Percentiles rank a stretch among this genome's conserved stretches.
Evolutionary conservation across 1,284 basidiomycete genomes (phyloP).

Genomic region (Lentinula novae-zelandiae): DNA sequence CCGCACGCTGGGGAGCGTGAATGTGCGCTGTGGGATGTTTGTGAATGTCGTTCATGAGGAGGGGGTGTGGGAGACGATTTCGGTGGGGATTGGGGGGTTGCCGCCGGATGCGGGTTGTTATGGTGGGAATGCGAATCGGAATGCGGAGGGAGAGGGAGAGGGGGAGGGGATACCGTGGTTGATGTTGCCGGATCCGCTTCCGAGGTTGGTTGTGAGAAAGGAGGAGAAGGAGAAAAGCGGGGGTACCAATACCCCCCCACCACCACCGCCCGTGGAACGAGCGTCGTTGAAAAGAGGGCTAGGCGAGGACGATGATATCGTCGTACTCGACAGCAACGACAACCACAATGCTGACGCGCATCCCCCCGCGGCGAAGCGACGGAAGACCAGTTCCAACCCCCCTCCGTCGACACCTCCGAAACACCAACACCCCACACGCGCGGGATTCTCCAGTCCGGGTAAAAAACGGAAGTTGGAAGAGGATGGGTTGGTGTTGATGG

Average conservation of each 20-base stretch:
- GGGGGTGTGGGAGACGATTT: constrained; percentile 69
- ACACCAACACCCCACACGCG: no score
- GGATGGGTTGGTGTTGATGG: constrained; percentile 67
- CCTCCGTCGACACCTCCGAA: constrained; percentile 7
- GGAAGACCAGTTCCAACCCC: constrained; percentile 23
- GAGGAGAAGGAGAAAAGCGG: constrained; percentile 42
- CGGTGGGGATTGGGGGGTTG: constrained; percentile 41
- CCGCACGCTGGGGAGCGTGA: constrained; percentile 69
- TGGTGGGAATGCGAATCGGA: no score
- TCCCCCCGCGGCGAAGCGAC: constrained; percentile 11
- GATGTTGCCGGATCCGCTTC: constrained; percentile 61
- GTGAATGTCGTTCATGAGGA: constrained; percentile 88
- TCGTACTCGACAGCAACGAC: constrained; percentile 44
- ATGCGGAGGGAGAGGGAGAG: no score
- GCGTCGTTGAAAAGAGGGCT: constrained; percentile 52
- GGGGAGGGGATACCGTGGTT: constrained; percentile 21
- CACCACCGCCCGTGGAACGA: constrained; percentile 34
- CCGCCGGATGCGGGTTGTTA: no score
- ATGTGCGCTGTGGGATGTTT: constrained; percentile 74
- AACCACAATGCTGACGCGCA: constrained; percentile 40
- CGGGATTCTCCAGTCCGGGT: constrained; percentile 29
- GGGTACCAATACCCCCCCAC: constrained; percentile 34
- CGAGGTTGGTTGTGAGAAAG: constrained; percentile 36
- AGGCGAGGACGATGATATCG: constrained; percentile 38
- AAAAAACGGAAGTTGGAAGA: constrained; percentile 65